Percentiles rank a stretch among this genome's conserved stretches.
These are phyloP conservation scores for Lolium multiflorum DNA, from an alignment of 176 grass and related monocot species.

Conservation along the genomic window DNA sequence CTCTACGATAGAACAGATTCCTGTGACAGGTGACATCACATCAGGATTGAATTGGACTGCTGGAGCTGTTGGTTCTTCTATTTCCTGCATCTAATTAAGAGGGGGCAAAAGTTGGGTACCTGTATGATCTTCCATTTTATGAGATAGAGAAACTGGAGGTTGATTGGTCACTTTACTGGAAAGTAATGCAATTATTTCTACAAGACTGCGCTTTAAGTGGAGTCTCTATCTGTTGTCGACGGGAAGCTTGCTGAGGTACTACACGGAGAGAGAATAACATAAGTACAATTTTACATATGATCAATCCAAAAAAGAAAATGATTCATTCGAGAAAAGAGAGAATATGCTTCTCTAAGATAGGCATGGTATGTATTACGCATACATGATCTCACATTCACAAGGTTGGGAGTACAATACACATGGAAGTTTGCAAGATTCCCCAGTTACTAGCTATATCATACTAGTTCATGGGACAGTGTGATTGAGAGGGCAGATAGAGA, in stretches of 20 bases:
- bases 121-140: slow-evolving; percentile 27
- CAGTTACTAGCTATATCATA: slow-evolving; percentile 7
- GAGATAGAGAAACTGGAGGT: slow-evolving; percentile 28
- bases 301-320: not conserved
- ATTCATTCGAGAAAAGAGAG: not conserved
- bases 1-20: not conserved
- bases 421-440: not conserved
- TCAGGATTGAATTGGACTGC: not conserved
- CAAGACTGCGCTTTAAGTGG: slow-evolving; percentile 22
- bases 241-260: not conserved
- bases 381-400: slow-evolving; percentile 9
- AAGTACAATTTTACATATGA: not conserved
- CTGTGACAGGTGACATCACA: not conserved
- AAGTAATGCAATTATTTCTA: slow-evolving; percentile 30
- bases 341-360: not conserved
- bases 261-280: not conserved
- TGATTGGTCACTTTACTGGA: slow-evolving; percentile 28
- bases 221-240: not conserved
- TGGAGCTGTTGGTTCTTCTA: not conserved
- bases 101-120: not conserved
- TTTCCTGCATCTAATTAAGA: slow-evolving; percentile 38
- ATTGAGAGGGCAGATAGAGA: not conserved
- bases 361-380: not conserved
- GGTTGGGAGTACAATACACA: slow-evolving; percentile 3
- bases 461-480: not conserved